Evolutionary conservation across 129 eudicot genomes (phyloP), one percentile per base, ranked within the genome.

Genomic region (Tanacetum coccineum): DNA sequence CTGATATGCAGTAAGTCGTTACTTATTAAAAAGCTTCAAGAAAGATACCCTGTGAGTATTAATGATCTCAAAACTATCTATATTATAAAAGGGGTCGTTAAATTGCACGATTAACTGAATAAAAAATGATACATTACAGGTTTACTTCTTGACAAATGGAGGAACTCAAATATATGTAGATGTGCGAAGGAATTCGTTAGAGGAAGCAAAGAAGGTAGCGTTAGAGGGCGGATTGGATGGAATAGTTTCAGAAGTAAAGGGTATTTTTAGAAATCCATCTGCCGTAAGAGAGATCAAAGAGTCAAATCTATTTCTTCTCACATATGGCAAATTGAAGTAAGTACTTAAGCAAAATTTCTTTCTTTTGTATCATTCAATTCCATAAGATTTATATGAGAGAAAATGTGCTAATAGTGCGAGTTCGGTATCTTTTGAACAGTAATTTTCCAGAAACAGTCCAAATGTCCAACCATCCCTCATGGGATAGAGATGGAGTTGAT

Each of bases 301-400:
- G 54, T 62, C 87, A 21, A 84, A 82, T 17, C 95, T 88, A 39
- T 72, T 91, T 17, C 89, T 92, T 17, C 67, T 92, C 13, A 88
- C 98, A 1, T 92, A 88, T 25, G 98, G 96, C 40, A 82, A 86
- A 72, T 64, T 88, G 78, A 92, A 92, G 94, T 87, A 77, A 85
- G 88, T 76, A 3, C 13, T n/a, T n/a, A n/a, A n/a, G n/a, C n/a
- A n/a, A n/a, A n/a, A n/a, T n/a, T n/a, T n/a, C n/a, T n/a, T 22
- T 22, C 25, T 22, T 22, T 22, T 32, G 39, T 53, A 2, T 6
- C 12, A 9, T 44, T 30, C 6, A 17, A n/a, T 48, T 36, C 7
- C n/a, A n/a, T n/a, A n/a, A n/a, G n/a, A n/a, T 10, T 56, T 9
- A 28, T 30, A 13, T 42, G 2, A 13, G 25, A 76, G 2, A 13